phyloP scores from a whole-genome alignment of 2,329 filamentous ascomycete genomes.

The Ilyonectria robusta region DNA sequence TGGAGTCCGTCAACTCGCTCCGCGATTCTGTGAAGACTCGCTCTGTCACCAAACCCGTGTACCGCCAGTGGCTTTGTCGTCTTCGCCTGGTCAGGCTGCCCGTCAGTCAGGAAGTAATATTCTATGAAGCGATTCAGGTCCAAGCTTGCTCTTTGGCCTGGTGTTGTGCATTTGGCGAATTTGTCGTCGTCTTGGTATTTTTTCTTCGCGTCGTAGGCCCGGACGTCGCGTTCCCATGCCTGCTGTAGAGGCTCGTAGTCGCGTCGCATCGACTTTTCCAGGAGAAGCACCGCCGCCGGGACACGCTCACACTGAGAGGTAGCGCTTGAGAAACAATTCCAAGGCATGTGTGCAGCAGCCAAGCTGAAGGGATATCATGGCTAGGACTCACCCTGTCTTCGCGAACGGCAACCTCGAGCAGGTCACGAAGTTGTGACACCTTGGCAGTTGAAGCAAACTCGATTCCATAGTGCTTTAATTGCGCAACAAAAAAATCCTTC shows the following conservation, averaged over 20 bases:
- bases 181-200: constrained; percentile 11
- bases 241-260: constrained; percentile 24
- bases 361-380: background rate
- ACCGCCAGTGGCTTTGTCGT: constrained; percentile 13
- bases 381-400: background rate
- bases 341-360: background rate
- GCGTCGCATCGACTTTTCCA: constrained; percentile 20
- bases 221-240: constrained; percentile 6
- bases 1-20: constrained; percentile 1
- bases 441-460: too few species aligned
- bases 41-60: background rate
- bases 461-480: constrained; percentile 14
- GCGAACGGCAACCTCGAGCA: background rate
- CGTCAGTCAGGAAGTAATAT: constrained; percentile 30
- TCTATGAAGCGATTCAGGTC: constrained; percentile 17
- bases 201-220: constrained; percentile 4
- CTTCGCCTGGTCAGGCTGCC: constrained; percentile 16
- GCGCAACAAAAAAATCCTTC: constrained; percentile 4
- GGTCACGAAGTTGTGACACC: too few species aligned
- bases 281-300: constrained; percentile 1
- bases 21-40: background rate
- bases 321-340: background rate
- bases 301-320: constrained; percentile 10
- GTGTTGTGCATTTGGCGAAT: constrained; percentile 15
- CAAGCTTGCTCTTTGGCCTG: constrained; percentile 11